Evolutionary conservation across 148 eudicot genomes (phyloP).

Genomic region (Cornus florida): DNA sequence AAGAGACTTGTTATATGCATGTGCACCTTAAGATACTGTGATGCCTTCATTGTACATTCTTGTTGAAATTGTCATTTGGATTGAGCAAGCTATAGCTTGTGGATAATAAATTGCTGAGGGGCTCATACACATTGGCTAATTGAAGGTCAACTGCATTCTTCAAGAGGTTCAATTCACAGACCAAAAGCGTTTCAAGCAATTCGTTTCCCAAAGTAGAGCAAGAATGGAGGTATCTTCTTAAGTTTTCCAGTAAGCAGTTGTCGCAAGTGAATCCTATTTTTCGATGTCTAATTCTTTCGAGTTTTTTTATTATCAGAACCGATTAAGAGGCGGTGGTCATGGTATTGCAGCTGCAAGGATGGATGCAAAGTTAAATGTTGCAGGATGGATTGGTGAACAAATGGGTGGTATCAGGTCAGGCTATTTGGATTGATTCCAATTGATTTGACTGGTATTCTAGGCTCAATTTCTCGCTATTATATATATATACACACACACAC

Average conservation of each 20-base stretch:
- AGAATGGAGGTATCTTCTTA: slow-evolving; percentile 83
- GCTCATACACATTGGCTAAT: slow-evolving; percentile 19
- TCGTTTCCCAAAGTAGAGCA: slow-evolving; percentile 97
- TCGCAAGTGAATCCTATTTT: background rate
- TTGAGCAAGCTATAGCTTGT: background rate
- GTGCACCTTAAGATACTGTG: background rate
- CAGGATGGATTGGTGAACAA: slow-evolving; percentile 96
- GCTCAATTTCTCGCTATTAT: background rate
- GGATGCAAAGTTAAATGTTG: slow-evolving; percentile 88
- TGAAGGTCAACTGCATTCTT: slow-evolving; percentile 70
- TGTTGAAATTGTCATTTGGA: background rate
- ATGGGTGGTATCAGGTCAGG: slow-evolving; percentile 93
- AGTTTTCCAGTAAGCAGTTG: slow-evolving; percentile 5
- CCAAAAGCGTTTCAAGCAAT: slow-evolving; percentile 94
- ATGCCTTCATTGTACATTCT: background rate
- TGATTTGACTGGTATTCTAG: slow-evolving; percentile 2
- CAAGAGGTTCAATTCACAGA: slow-evolving; percentile 97
- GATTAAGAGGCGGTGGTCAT: slow-evolving; percentile 97
- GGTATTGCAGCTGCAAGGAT: slow-evolving; percentile 96
- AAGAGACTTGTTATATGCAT: too few relatives aligned
- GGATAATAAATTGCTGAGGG: slow-evolving; percentile 16
- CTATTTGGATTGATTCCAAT: slow-evolving; percentile 6
- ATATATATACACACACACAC: background rate
- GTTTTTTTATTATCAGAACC: slow-evolving; percentile 48
- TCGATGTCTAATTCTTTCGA: background rate